Conservation (phyloP, 2,329 filamentous ascomycete genomes). For the Berkeleyomyces basicola region DNA sequence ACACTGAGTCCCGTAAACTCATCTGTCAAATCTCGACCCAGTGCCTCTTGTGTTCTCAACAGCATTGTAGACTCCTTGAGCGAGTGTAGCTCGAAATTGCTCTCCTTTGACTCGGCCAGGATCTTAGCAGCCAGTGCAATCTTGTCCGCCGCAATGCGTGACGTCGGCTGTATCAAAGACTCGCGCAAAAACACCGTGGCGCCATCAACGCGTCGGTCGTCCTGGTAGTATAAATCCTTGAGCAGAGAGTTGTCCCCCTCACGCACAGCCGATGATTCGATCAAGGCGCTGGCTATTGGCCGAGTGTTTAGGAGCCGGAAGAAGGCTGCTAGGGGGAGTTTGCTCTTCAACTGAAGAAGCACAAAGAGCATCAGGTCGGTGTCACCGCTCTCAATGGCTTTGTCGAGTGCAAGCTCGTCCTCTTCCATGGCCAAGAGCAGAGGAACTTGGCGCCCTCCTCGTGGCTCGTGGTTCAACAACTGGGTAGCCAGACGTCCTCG, state of each 20-base stretch:
- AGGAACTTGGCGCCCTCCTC: slow-evolving; percentile 90
- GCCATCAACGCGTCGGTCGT: slow-evolving; percentile 77
- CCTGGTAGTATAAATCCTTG: slow-evolving; percentile 95
- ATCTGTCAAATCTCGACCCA: slow-evolving; percentile 68
- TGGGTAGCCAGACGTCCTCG: slow-evolving; percentile 76
- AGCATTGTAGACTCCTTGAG: slow-evolving; percentile 68
- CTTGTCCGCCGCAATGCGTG: slow-evolving; percentile 62
- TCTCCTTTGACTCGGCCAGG: slow-evolving; percentile 68
- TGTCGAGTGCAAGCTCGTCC: slow-evolving; percentile 85
- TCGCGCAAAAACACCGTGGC: slow-evolving; percentile 77
- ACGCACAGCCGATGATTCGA: slow-evolving; percentile 61
- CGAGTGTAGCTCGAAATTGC: slow-evolving; percentile 52
- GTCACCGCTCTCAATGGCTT: slow-evolving; percentile 89
- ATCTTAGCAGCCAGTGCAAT: slow-evolving; percentile 73
- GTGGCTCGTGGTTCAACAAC: slow-evolving; percentile 80
- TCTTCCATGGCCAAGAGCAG: slow-evolving; percentile 89
- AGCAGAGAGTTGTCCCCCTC: slow-evolving; percentile 63
- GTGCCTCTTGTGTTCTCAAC: slow-evolving; percentile 67
- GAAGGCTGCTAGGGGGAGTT: slow-evolving; percentile 76
- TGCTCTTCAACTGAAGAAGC: slow-evolving; percentile 72
- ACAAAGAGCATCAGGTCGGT: slow-evolving; percentile 87
- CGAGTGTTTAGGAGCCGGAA: slow-evolving; percentile 80
- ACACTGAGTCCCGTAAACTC: slow-evolving; percentile 69
- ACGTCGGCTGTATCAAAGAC: slow-evolving; percentile 55
- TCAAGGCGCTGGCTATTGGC: slow-evolving; percentile 71